Evolutionary conservation across 1,284 basidiomycete species (phyloP).

Genomic region (Apiotrichum sp.): DNA sequence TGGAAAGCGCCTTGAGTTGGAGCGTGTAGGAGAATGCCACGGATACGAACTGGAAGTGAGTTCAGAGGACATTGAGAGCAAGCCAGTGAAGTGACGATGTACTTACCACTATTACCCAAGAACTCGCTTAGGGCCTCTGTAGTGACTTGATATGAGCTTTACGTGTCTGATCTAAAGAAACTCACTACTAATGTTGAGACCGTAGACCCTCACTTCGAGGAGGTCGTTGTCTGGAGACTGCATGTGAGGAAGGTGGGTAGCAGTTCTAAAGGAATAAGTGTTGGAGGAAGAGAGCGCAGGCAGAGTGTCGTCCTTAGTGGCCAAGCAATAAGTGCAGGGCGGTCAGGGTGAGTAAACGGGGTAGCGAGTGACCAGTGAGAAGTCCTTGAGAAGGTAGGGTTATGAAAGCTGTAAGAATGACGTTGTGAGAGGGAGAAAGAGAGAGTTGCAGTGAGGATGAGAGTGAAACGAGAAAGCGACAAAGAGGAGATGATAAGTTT

Average conservation of each 20-base stretch:
- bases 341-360: neutral
- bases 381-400: too few species aligned
- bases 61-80: neutral
- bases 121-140: conserved; percentile 28
- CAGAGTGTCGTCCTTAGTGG: neutral
- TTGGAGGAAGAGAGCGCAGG: neutral
- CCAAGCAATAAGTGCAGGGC: neutral
- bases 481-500: neutral
- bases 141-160: conserved; percentile 21
- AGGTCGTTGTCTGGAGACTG: conserved; percentile 5
- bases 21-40: conserved; percentile 27
- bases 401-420: too few species aligned
- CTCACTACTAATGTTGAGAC: conserved; percentile 22
- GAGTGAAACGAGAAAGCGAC: neutral
- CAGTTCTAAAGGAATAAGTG: neutral
- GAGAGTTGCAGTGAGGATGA: neutral
- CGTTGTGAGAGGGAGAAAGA: neutral
- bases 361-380: too few species aligned
- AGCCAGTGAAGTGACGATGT: neutral
- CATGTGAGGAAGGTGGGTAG: neutral
- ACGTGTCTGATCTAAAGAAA: neutral
- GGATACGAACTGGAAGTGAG: conserved; percentile 18
- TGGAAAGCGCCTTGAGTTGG: conserved; percentile 16
- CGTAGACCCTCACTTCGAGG: conserved; percentile 25
- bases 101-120: conserved; percentile 28